Evolutionary conservation across 257 asterid genomes (phyloP).

Genomic region (Cinchona pubescens): DNA sequence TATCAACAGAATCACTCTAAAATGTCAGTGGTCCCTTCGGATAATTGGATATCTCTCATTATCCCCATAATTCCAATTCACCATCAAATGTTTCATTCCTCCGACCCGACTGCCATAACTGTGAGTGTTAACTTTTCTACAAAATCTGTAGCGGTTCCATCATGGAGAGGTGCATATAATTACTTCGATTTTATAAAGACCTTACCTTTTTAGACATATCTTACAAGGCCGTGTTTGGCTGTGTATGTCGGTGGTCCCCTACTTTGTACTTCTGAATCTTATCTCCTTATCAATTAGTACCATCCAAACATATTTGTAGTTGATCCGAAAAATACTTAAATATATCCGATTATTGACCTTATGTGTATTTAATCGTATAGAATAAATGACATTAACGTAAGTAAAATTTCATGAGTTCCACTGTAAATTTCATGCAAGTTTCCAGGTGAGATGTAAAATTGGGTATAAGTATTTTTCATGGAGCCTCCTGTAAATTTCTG

Average conservation of each 20-base stretch:
- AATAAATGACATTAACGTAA: no score
- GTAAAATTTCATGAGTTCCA: no score
- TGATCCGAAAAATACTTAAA: no score
- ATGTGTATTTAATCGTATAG: no score
- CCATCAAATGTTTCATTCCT: neutral
- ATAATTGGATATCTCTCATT: neutral
- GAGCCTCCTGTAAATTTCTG: neutral
- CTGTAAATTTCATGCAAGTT: no score
- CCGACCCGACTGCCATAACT: neutral
- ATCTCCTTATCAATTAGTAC: neutral
- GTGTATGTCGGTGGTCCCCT: conserved; percentile 16
- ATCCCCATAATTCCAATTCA: neutral
- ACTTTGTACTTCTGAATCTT: neutral
- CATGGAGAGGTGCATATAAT: neutral
- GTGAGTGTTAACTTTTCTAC: neutral
- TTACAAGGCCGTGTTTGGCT: neutral
- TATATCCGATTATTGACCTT: no score
- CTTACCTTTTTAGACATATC: conserved; percentile 2
- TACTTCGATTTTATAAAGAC: neutral
- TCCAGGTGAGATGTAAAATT: no score
- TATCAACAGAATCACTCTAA: neutral
- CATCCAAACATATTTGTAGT: conserved; percentile 6
- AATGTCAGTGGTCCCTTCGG: conserved; percentile 11
- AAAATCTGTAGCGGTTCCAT: neutral
- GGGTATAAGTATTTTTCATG: no score